Base-by-base conservation (phyloP, 257 asterid genomes). In the Solanum pinnatisectum region DNA sequence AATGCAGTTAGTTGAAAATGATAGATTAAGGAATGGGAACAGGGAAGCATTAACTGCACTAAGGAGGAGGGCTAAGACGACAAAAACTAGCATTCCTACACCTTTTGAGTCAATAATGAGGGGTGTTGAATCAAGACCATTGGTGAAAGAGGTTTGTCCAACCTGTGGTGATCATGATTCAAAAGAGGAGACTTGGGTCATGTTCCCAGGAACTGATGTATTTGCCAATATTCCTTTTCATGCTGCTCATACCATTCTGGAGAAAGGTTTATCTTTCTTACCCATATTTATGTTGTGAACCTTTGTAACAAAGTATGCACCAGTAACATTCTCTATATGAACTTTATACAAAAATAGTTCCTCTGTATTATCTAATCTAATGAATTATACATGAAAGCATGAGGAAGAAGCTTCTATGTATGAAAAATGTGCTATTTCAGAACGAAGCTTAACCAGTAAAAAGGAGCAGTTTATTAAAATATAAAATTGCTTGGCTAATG, bases 171-270 rank as follows among this genome's bases (percentile, higher is more conserved):
- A 94, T 85, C 98, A 97, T 89, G 94, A 96, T 88, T 88, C 95
- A 1, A 92, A 95, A 89, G 99, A 95, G 92, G 93, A 91, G 72
- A 94, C 95, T 2, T 89, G 94, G 95, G 89, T 97, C 87, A 94
- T 94, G 96, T 95, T 94, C 86, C 96, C 98, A 0, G 99, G 99
- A 79, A 93, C 96, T 59, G 96, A 95, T 88, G 76, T 94, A 46
- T 94, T 96, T 89, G 95, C 93, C 2, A 91, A 90, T 33, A 59
- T 94, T 83, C 98, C 99, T 2, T 97, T 97, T 90, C 99, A 97
- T 93, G 98, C 99, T 90, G 96, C 98, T 87, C 99, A 97, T 92
- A 92, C 96, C 86, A 94, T 97, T 91, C 90, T 97, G 90, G 99
- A 97, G 90, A 90, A 91, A 92, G 98, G 99, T 97, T 42, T 97